A percentile compares a stretch with the other conserved stretches of the same genome.
Conservation (phyloP, 225 moss, liverwort and hornwort genomes). For the Pseudisothecium myosuroides region DNA sequence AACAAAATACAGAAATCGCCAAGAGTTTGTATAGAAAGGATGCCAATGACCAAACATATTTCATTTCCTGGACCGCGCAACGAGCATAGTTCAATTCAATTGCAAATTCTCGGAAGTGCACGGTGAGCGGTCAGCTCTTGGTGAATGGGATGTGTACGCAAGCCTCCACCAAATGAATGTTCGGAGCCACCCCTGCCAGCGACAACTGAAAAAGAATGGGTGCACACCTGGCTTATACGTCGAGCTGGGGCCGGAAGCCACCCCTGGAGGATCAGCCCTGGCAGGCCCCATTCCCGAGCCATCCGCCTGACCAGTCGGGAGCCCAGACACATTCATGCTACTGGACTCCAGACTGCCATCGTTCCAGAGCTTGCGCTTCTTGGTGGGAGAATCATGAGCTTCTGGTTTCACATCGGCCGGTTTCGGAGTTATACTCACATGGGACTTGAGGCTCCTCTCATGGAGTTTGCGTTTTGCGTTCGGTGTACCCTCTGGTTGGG, state of each 20-base stretch:
- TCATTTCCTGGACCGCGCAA: background rate
- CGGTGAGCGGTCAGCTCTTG: background rate
- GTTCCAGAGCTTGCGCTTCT: background rate
- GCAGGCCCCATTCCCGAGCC: background rate
- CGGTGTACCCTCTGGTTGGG: background rate
- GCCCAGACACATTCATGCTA: background rate
- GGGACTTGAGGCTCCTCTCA: background rate
- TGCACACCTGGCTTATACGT: background rate
- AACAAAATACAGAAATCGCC: background rate
- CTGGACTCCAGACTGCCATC: background rate
- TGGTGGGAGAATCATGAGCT: background rate
- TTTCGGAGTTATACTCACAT: background rate
- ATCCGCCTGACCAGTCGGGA: background rate
- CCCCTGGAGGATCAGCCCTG: background rate
- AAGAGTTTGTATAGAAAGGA: background rate
- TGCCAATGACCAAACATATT: background rate
- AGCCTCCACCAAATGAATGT: background rate
- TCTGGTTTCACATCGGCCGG: background rate
- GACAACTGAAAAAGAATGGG: background rate
- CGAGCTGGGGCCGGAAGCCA: background rate
- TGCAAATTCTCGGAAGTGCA: background rate
- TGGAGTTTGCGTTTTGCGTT: background rate
- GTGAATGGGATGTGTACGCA: background rate
- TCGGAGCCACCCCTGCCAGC: background rate
- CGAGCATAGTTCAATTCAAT: background rate